phyloP scores from a whole-genome alignment of 1,139 yeast genomes.

The Petasospora rhodanensis region DNA sequence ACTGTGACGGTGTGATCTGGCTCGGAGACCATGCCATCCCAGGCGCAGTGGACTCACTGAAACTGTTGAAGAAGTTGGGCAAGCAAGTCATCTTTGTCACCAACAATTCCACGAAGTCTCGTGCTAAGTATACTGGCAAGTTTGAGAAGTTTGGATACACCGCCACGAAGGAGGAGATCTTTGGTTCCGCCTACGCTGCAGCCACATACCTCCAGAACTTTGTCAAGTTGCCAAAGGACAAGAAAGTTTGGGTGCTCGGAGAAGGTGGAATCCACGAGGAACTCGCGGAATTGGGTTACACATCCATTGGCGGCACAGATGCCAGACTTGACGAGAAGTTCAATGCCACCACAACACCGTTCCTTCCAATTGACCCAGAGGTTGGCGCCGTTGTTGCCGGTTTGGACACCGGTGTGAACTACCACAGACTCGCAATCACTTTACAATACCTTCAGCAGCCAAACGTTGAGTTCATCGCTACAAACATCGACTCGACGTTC shows the following conservation, averaged over 20 bases:
- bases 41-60: slow-evolving; percentile 62
- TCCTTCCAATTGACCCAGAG: slow-evolving; percentile 53
- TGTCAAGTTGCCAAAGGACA: slow-evolving; percentile 60
- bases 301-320: slow-evolving; percentile 72
- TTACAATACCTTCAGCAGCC: slow-evolving; percentile 74
- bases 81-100: slow-evolving; percentile 86
- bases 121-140: slow-evolving; percentile 71
- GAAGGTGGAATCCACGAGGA: slow-evolving; percentile 79
- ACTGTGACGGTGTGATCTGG: slow-evolving; percentile 96
- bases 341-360: slow-evolving; percentile 40
- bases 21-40: slow-evolving; percentile 73
- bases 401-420: slow-evolving; percentile 68
- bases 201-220: slow-evolving; percentile 83
- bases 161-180: slow-evolving; percentile 68
- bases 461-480: slow-evolving; percentile 75
- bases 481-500: slow-evolving; percentile 93
- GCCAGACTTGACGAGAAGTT: slow-evolving; percentile 35
- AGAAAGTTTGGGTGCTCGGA: slow-evolving; percentile 85
- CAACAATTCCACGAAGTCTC: slow-evolving; percentile 88
- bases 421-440: slow-evolving; percentile 76
- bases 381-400: slow-evolving; percentile 94
- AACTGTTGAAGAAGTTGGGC: slow-evolving; percentile 42
- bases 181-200: slow-evolving; percentile 88
- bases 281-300: slow-evolving; percentile 60
- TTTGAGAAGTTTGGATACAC: slow-evolving; percentile 71